These are phyloP conservation scores for Suillus luteus DNA, from an alignment of 768 basidiomycete species.

Conservation along the genomic window DNA sequence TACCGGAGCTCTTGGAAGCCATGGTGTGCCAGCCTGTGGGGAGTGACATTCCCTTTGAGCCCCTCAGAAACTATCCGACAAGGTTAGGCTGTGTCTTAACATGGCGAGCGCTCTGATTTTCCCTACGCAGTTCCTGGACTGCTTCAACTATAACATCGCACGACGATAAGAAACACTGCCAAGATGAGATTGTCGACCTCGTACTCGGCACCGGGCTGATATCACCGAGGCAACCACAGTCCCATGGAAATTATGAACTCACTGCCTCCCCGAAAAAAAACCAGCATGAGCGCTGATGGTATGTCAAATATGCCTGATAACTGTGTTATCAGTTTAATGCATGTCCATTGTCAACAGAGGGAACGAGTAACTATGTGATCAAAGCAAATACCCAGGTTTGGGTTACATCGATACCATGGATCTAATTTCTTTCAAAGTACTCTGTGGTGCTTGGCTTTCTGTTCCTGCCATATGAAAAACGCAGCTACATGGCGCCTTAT, in stretches of 20 bases:
- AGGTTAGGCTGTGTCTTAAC: slow-evolving; percentile 42
- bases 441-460: background rate
- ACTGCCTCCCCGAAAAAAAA: slow-evolving; percentile 58
- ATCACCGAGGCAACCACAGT: slow-evolving; percentile 40
- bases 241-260: slow-evolving; percentile 87
- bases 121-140: slow-evolving; percentile 68
- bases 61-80: slow-evolving; percentile 77
- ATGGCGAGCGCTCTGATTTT: slow-evolving; percentile 5
- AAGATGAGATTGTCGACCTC: slow-evolving; percentile 72
- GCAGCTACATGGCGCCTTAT: no score
- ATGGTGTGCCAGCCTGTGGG: slow-evolving; percentile 47
- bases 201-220: slow-evolving; percentile 26
- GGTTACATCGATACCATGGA: background rate
- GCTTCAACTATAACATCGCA: slow-evolving; percentile 58
- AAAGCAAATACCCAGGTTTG: background rate
- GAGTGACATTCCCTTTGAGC: slow-evolving; percentile 39
- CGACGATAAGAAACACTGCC: slow-evolving; percentile 62
- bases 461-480: no score
- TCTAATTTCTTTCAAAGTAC: background rate
- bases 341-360: background rate
- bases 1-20: slow-evolving; percentile 69
- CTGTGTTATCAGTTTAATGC: slow-evolving; percentile 17
- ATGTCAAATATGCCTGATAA: slow-evolving; percentile 44
- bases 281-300: slow-evolving; percentile 55
- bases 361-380: background rate